phyloP scores from a whole-genome alignment of 805 yeast species.

The Metschnikowia rubicola region DNA sequence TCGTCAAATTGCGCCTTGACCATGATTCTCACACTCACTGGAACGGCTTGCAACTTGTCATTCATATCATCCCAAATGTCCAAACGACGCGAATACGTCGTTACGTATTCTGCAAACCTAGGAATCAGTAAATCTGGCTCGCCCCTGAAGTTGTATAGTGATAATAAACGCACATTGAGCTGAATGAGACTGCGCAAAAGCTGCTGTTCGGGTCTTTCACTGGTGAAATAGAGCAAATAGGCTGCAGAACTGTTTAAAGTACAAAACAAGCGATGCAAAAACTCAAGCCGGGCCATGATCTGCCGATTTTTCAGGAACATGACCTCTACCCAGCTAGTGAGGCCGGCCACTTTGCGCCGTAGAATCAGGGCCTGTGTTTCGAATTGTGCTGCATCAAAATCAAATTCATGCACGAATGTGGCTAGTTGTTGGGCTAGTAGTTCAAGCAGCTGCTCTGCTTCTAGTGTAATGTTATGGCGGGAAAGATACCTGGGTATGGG shows the following conservation, averaged over 20 bases:
- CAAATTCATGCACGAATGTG: background rate
- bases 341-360: background rate
- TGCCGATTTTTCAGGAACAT: background rate
- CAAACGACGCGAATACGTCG: background rate
- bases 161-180: background rate
- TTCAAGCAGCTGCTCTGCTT: background rate
- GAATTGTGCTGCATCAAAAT: background rate
- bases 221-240: background rate
- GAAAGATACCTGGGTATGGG: too few relatives aligned
- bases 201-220: background rate
- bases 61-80: background rate
- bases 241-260: background rate
- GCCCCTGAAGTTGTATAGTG: background rate
- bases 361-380: background rate
- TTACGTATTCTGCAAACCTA: background rate
- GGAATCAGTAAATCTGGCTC: background rate
- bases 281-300: background rate
- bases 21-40: background rate
- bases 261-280: background rate
- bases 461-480: background rate
- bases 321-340: background rate
- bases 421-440: background rate
- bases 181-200: background rate
- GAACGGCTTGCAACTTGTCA: background rate
- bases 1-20: background rate